A percentile compares a stretch with the other conserved stretches of the same genome.
Conservation (phyloP, 805 yeast species). For the Myxozyma neotropica region DNA sequence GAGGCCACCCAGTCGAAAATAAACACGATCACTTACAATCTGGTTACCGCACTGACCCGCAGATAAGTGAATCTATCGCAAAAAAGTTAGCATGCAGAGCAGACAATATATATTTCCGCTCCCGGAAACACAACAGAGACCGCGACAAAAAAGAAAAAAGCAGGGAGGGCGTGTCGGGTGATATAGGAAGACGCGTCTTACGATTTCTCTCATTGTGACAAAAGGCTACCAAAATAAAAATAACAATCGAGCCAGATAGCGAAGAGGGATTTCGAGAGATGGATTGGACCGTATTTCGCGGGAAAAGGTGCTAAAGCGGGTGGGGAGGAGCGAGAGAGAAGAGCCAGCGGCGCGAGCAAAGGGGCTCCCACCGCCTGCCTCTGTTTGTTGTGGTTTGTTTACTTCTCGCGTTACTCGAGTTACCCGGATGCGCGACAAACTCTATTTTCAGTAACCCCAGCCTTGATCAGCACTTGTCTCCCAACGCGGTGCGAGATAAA, state of each 20-base stretch:
- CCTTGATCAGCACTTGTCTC: neutral
- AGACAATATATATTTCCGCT: neutral
- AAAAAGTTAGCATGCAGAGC: neutral
- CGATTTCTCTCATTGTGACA: slow-evolving; percentile 33
- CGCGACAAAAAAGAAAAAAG: neutral
- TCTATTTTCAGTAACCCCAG: neutral
- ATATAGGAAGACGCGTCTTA: slow-evolving; percentile 28
- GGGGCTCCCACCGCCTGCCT: no score
- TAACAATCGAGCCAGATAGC: neutral
- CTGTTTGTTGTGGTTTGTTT: slow-evolving; percentile 28
- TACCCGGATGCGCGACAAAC: slow-evolving; percentile 16
- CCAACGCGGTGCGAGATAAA: slow-evolving; percentile 5
- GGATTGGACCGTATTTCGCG: neutral
- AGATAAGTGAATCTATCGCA: slow-evolving; percentile 74
- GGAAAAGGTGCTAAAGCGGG: neutral
- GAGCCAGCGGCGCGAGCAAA: slow-evolving; percentile 13
- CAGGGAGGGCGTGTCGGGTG: neutral
- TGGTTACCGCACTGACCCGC: slow-evolving; percentile 98
- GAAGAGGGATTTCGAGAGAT: neutral
- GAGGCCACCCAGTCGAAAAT: neutral
- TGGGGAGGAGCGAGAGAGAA: neutral
- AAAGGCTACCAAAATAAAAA: neutral
- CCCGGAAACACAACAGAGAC: neutral
- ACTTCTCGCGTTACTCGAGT: slow-evolving; percentile 18
- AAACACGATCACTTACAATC: slow-evolving; percentile 54